Conservation (phyloP, 2,329 filamentous ascomycete species). For the Fusarium irregulare region DNA sequence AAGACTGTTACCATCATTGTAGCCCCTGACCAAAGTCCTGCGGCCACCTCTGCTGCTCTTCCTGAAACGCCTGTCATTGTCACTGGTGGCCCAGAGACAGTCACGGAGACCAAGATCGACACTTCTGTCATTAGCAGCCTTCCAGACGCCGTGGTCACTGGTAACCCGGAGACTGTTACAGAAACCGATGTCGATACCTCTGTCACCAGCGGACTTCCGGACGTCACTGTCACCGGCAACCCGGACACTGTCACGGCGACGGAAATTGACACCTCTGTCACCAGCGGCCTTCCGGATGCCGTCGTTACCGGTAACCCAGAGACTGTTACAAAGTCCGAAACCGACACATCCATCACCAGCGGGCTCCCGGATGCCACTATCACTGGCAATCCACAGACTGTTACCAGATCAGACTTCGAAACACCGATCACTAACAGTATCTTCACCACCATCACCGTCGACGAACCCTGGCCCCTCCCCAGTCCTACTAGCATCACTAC, state of each 20-base stretch:
- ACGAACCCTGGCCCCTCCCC: neutral
- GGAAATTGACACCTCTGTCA: slow-evolving; percentile 33
- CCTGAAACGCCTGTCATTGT: slow-evolving; percentile 34
- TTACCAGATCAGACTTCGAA: slow-evolving; percentile 43
- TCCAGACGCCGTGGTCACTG: slow-evolving; percentile 50
- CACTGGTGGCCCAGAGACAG: slow-evolving; percentile 48
- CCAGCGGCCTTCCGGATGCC: slow-evolving; percentile 38
- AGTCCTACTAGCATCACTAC: slow-evolving; percentile 28
- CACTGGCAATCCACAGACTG: slow-evolving; percentile 45
- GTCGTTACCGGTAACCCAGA: slow-evolving; percentile 43
- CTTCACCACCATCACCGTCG: neutral
- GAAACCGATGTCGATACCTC: slow-evolving; percentile 36
- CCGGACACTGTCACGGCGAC: slow-evolving; percentile 48
- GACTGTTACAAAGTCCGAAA: slow-evolving; percentile 45
- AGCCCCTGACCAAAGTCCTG: slow-evolving; percentile 31
- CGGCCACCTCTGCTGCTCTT: slow-evolving; percentile 35
- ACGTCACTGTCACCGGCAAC: slow-evolving; percentile 42
- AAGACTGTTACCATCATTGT: slow-evolving; percentile 47
- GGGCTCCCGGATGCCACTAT: slow-evolving; percentile 38
- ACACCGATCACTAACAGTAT: slow-evolving; percentile 27
- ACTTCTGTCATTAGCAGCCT: slow-evolving; percentile 46
- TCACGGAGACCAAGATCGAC: slow-evolving; percentile 48
- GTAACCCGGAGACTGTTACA: slow-evolving; percentile 49
- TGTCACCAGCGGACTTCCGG: slow-evolving; percentile 33
- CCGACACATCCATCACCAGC: slow-evolving; percentile 39